Base-by-base conservation (phyloP, 2,329 filamentous ascomycete genomes). In the Aspergillus sp. region DNA sequence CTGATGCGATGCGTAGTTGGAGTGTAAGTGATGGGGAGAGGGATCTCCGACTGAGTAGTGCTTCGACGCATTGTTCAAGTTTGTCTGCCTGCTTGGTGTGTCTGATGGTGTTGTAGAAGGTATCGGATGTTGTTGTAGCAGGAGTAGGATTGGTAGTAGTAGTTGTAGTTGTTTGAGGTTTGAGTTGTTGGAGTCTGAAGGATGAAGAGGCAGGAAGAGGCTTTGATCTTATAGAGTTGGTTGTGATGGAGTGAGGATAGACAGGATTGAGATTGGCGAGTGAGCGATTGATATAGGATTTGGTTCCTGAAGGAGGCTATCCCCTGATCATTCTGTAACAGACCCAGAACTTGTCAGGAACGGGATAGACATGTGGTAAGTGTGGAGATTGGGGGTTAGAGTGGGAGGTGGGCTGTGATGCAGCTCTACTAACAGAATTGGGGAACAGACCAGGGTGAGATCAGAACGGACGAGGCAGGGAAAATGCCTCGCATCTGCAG, bases 1-100 rank as follows among this genome's bases (percentile, higher is more conserved):
- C 80, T 82, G 65, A 82, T 76, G 54, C 80, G 78, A 64, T 77
- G 77, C 38, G 80, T 82, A 19, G 80, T 82, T 21, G 80, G 80
- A 28, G 80, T 82, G 60, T 80, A 82, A 57, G 77, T 78, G 52
- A 80, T 69, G 19, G 76, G 71, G 60, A 76, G 60, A 28, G 72
- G 65, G 47, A 72, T 68, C 32, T 76, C 74, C 25, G 67, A 13
- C 41, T 70, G 65, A n/a, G 69, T 57, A 62, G 63, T 71, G 64
- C 58, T 66, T 30, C 67, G 67, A 65, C 68, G 70, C 70, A 73
- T 74, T 45, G 57, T 70, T 53, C 17, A 38, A 10, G 56, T 36
- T 58, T 58, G 32, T 69, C 61, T 70, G 66, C 41, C 64, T 65
- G 59, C 63, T 62, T 39, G 62, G 62, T 58, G 65, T 67, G 39